Evolutionary conservation across 495 filamentous ascomycete species (phyloP), one percentile per base, ranked within the genome.

Genomic region (Hypoxylon intermedium): DNA sequence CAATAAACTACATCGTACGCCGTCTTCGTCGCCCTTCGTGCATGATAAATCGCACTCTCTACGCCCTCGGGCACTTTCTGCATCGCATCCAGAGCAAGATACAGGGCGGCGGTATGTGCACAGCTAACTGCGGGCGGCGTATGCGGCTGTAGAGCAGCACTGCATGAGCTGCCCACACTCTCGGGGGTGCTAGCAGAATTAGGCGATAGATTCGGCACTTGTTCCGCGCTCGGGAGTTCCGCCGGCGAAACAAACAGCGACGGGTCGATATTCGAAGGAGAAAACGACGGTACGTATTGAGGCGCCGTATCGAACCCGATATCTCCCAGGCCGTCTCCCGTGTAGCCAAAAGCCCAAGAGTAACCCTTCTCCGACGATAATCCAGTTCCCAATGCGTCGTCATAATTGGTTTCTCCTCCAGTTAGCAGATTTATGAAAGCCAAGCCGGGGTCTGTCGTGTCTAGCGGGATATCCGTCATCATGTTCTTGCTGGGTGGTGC

Each of bases 1-100:
- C 87, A 90, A 65, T 80, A 79, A 43, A 89, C 79, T n/a, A 79
- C 75, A 30, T 83, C 72, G 53, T 82, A 79, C 0, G 85, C 85
- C 5, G 80, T 79, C 52, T 73, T 72, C 5, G 84, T 76, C 7
- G 83, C 84, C 31, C 77, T 74, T n/a, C 83, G 84, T 21, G 87
- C 75, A 4, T 84, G 80, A 15, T 72, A 76, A 49, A 89, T 68
- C 6, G 85, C 79, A 2, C 64, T 15, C 15, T 59, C 64, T 23
- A 81, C 72, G 2, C 75, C 72, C 7, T 42, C 61, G 20, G 81
- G 79, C 13, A 81, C 67, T 12, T 61, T 59, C 24, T 79, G 77
- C 57, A 84, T 75, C 2, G 76, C 73, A 24, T 75, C 67, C 6
- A 84, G 59, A 9, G 80, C 73, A 1, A 75, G 68, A 58, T 76